Base-by-base conservation (phyloP, 495 filamentous ascomycete genomes). In the Friedmanniomyces simplex region DNA sequence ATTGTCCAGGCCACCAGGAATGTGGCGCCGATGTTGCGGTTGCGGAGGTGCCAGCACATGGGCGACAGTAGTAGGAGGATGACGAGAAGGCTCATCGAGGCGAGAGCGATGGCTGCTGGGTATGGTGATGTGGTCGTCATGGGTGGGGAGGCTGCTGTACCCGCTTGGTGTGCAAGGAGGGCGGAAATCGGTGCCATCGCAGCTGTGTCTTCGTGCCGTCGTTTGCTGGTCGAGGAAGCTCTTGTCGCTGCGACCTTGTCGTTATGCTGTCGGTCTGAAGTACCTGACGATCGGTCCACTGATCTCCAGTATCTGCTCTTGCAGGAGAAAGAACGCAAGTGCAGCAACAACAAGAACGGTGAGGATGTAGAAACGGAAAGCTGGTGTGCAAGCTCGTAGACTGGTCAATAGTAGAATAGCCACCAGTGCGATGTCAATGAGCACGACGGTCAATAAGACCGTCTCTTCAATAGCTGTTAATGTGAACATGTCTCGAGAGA, bases 1-100 rank as follows among this genome's bases (percentile, higher is more conserved):
- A 82, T 68, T 52, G 84, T 74, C 77, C 82, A 87, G 58, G 73
- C 65, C 59, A 89, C 81, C 42, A 95, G 74, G 46, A 76, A 72
- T 45, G 74, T 73, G 36, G 81, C 82, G 11, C 79, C 78, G 48
- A 84, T 69, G 61, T 88, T 87, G 4, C 76, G 77, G 45, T 80
- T 79, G 48, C 73, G 72, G 61, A 76, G 70, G 53, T 86, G 78
- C 49, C 82, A 77, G 20, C 75, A 66, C 12, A 82, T 66, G 37
- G 74, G 83, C 39, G 73, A 79, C 69, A 72, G 76, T 67, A 75
- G 77, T 47, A 88, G 66, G 14, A 82, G 54, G 32, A 84, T 73
- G 26, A 79, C 71, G 25, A 85, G 24, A 43, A 80, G 57, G 13
- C 84, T 78, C 13, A 91, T 69, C 14, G 80, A 39, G 1, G 72